phyloP scores from a whole-genome alignment of 129 eudicot species.

The Tanacetum coccineum region DNA sequence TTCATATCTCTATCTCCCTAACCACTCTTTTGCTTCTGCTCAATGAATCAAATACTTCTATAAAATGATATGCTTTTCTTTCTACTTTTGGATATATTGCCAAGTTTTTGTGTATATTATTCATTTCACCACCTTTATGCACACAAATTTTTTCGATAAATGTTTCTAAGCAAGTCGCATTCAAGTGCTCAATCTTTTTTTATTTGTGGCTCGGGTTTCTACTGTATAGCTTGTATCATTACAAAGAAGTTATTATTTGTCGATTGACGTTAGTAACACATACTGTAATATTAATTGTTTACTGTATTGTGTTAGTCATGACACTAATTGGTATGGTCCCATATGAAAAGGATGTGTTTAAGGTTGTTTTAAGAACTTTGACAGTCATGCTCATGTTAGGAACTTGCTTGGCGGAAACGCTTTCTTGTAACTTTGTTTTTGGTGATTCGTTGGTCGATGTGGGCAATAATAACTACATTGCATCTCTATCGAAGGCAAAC shows the following conservation, averaged over 20 bases:
- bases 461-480: constrained; percentile 87
- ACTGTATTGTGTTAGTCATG: background rate
- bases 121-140: no score
- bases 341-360: constrained; percentile 1
- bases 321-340: background rate
- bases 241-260: background rate
- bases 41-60: no score
- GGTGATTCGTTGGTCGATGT: constrained; percentile 91
- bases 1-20: no score
- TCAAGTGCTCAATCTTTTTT: no score
- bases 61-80: no score
- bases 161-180: no score
- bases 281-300: background rate
- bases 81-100: no score
- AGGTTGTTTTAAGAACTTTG: constrained; percentile 23
- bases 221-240: no score
- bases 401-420: constrained; percentile 30
- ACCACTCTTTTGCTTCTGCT: no score
- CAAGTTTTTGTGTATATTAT: no score
- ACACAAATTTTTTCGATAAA: no score
- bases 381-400: constrained; percentile 21
- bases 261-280: background rate
- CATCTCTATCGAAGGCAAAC: constrained; percentile 71
- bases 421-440: constrained; percentile 65
- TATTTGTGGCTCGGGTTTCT: no score